These are phyloP conservation scores for Xylaria acuta DNA, from an alignment of 495 filamentous ascomycete species.

Conservation along the genomic window DNA sequence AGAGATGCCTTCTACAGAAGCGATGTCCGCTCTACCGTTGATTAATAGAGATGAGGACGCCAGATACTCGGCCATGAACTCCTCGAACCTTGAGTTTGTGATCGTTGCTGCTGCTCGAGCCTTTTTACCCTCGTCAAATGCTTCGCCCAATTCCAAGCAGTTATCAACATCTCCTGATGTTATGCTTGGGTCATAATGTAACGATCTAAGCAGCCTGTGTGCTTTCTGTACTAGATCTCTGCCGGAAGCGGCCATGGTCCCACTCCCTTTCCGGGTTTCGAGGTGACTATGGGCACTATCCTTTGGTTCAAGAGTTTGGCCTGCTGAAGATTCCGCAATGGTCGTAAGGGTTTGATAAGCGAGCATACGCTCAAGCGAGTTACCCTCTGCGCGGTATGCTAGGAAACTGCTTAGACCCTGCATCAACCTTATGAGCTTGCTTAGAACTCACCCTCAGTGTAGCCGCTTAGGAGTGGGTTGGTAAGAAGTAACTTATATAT, in stretches of 20 bases:
- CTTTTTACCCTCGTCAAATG: slow-evolving; percentile 4
- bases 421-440: background rate
- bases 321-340: background rate
- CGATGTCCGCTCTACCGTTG: slow-evolving; percentile 16
- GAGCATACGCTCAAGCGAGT: background rate
- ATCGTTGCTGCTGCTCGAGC: slow-evolving; percentile 1
- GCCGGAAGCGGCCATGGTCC: background rate
- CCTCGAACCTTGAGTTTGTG: background rate
- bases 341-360: background rate
- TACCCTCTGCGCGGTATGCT: background rate
- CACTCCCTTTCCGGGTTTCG: background rate
- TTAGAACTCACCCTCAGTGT: background rate
- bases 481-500: background rate
- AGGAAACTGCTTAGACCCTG: background rate
- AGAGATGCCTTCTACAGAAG: background rate
- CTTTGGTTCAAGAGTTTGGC: background rate
- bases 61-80: slow-evolving; percentile 1
- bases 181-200: slow-evolving; percentile 2
- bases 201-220: background rate
- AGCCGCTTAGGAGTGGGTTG: background rate
- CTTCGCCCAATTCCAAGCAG: background rate
- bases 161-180: background rate
- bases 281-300: background rate
- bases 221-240: background rate
- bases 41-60: slow-evolving; percentile 7